Conservation (phyloP, 1,284 basidiomycete genomes). For the Vanrija sp. region DNA sequence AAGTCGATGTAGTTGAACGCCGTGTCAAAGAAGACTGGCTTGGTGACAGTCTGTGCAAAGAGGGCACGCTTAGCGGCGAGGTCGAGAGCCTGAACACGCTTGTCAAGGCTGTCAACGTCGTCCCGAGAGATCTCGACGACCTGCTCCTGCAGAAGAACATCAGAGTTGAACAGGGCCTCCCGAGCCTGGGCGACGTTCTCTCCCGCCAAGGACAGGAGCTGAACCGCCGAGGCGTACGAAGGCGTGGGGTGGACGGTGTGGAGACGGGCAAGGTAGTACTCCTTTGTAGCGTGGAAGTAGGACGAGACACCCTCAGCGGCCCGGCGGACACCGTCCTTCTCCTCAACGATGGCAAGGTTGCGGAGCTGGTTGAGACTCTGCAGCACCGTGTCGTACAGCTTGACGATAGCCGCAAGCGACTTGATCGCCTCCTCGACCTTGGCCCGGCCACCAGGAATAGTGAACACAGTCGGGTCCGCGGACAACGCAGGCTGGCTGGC, state of each 20-base stretch:
- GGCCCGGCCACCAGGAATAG: constrained; percentile 37
- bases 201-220: constrained; percentile 37
- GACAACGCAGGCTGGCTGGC: constrained; percentile 43
- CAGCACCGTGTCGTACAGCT: constrained; percentile 76
- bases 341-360: constrained; percentile 76
- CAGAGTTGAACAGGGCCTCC: constrained; percentile 21
- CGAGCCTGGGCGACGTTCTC: constrained; percentile 23
- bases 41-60: constrained; percentile 75
- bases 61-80: constrained; percentile 68
- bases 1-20: constrained; percentile 87
- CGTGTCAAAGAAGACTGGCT: constrained; percentile 86
- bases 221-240: constrained; percentile 39
- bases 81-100: constrained; percentile 54
- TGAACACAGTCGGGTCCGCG: constrained; percentile 35
- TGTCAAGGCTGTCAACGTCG: constrained; percentile 57
- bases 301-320: constrained; percentile 70
- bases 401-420: constrained; percentile 74
- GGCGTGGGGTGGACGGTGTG: constrained; percentile 47
- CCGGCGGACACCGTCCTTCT: constrained; percentile 72
- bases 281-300: constrained; percentile 64
- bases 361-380: constrained; percentile 80
- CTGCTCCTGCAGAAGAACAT: constrained; percentile 32
- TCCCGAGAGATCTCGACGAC: constrained; percentile 25
- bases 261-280: constrained; percentile 43
- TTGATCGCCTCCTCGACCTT: constrained; percentile 55